Percentiles rank a stretch among this genome's conserved stretches.
Conservation (phyloP, 768 basidiomycete genomes). For the Guyanaporus albipodus region DNA sequence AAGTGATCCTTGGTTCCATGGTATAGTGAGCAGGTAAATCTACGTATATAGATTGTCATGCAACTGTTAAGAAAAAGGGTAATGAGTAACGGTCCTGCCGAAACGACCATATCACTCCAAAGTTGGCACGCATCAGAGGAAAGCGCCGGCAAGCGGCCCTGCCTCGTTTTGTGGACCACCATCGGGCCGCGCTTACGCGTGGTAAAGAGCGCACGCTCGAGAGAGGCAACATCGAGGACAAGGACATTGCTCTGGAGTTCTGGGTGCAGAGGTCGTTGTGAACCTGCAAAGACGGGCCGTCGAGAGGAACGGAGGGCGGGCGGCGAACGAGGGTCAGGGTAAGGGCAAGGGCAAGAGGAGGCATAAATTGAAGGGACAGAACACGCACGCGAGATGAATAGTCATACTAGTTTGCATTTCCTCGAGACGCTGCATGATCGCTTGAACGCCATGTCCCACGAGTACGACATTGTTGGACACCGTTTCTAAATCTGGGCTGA, state of each 20-base stretch:
- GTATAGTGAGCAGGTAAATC: too few relatives aligned
- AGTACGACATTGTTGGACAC: slow-evolving; percentile 66
- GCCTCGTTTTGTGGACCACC: slow-evolving; percentile 55
- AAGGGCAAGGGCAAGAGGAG: too few relatives aligned
- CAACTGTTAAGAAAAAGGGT: too few relatives aligned
- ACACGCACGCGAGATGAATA: background rate
- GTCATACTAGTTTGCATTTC: slow-evolving; percentile 78
- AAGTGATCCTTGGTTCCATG: too few relatives aligned
- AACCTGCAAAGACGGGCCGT: too few relatives aligned
- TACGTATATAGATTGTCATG: too few relatives aligned
- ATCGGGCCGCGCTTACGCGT: slow-evolving; percentile 56
- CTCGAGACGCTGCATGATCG: slow-evolving; percentile 59
- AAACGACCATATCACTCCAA: too few relatives aligned
- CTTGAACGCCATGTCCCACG: slow-evolving; percentile 56
- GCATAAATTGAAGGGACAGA: background rate
- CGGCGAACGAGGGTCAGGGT: too few relatives aligned
- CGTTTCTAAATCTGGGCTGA: slow-evolving; percentile 75
- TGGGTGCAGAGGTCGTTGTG: too few relatives aligned
- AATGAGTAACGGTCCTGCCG: too few relatives aligned
- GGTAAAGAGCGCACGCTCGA: slow-evolving; percentile 61
- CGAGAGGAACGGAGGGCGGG: too few relatives aligned
- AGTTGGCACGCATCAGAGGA: too few relatives aligned
- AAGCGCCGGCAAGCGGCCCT: slow-evolving; percentile 47
- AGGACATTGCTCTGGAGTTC: slow-evolving; percentile 74
- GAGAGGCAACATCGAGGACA: slow-evolving; percentile 57